These are phyloP conservation scores for Elongisporangium senticosum DNA, from an alignment of 352 stramenopile species.

Conservation along the genomic window DNA sequence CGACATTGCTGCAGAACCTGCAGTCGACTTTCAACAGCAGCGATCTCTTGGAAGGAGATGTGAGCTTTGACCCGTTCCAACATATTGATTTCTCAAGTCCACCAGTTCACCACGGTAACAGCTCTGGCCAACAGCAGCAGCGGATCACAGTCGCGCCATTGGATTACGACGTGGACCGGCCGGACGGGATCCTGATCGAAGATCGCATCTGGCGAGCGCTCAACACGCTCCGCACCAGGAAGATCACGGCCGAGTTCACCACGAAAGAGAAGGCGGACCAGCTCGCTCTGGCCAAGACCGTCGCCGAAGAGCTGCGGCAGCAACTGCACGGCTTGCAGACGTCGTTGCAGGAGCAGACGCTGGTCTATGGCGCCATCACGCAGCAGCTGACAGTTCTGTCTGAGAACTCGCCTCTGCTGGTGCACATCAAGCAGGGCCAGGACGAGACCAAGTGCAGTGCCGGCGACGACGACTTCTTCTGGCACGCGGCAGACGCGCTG, in stretches of 20 bases:
- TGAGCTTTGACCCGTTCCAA: slow-evolving; percentile 71
- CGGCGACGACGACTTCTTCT: slow-evolving; percentile 44
- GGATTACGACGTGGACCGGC: slow-evolving; percentile 63
- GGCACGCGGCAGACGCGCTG: slow-evolving; percentile 30
- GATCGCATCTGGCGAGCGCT: slow-evolving; percentile 62
- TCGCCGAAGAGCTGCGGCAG: slow-evolving; percentile 49
- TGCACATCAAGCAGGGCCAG: slow-evolving; percentile 89
- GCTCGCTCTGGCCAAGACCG: slow-evolving; percentile 29
- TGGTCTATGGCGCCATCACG: slow-evolving; percentile 6
- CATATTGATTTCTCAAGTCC: slow-evolving; percentile 24
- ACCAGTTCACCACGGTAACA: background rate
- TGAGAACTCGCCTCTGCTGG: slow-evolving; percentile 75
- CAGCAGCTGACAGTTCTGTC: slow-evolving; percentile 25
- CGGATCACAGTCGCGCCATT: slow-evolving; percentile 47
- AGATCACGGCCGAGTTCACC: slow-evolving; percentile 55
- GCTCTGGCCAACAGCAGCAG: slow-evolving; percentile 9
- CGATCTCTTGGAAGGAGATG: slow-evolving; percentile 24
- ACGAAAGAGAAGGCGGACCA: slow-evolving; percentile 54
- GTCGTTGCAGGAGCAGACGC: slow-evolving; percentile 20
- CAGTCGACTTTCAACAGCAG: slow-evolving; percentile 17
- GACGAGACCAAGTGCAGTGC: slow-evolving; percentile 70
- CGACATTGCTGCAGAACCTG: slow-evolving; percentile 27
- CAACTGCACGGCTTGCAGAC: slow-evolving; percentile 40
- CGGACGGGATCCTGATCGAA: slow-evolving; percentile 55
- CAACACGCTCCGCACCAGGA: slow-evolving; percentile 54